A percentile compares a stretch with the other conserved stretches of the same genome.
Evolutionary conservation across 768 basidiomycete genomes (phyloP).

Genomic region (Botryobasidium botryosum): DNA sequence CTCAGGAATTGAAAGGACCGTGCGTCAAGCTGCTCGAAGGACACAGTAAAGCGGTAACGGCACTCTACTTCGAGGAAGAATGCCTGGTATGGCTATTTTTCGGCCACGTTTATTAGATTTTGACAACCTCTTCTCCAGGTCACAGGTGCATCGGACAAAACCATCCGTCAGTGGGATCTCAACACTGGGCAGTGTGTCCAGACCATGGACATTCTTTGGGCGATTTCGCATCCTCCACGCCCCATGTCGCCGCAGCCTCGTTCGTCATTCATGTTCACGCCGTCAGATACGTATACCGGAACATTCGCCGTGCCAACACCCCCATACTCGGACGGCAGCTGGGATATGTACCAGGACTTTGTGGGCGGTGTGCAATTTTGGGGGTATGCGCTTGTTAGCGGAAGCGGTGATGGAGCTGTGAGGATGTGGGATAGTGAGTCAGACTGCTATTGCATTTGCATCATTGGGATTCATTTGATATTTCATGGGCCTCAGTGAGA

Average conservation of each 20-base stretch:
- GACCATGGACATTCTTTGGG: conserved; percentile 99
- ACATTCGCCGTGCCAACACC: conserved; percentile 71
- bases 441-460: background rate
- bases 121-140: conserved; percentile 36
- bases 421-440: conserved; percentile 98
- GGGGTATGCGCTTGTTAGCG: conserved; percentile 95
- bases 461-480: background rate
- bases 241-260: too few species aligned
- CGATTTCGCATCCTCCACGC: conserved; percentile 66
- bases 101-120: conserved; percentile 10
- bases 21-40: conserved; percentile 43
- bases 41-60: conserved; percentile 82
- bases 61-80: conserved; percentile 89
- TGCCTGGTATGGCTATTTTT: conserved; percentile 48
- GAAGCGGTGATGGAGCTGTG: conserved; percentile 92
- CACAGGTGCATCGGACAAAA: conserved; percentile 96
- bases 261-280: conserved; percentile 6
- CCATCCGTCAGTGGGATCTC: conserved; percentile 95
- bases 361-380: conserved; percentile 97
- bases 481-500: conserved; percentile 44
- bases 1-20: conserved; percentile 18
- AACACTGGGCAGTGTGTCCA: conserved; percentile 94
- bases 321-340: conserved; percentile 74
- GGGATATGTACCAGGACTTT: conserved; percentile 94
- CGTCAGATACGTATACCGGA: conserved; percentile 31